Evolutionary conservation across 352 stramenopile species (phyloP).

Genomic region (Phytophthora chlamydospora): DNA sequence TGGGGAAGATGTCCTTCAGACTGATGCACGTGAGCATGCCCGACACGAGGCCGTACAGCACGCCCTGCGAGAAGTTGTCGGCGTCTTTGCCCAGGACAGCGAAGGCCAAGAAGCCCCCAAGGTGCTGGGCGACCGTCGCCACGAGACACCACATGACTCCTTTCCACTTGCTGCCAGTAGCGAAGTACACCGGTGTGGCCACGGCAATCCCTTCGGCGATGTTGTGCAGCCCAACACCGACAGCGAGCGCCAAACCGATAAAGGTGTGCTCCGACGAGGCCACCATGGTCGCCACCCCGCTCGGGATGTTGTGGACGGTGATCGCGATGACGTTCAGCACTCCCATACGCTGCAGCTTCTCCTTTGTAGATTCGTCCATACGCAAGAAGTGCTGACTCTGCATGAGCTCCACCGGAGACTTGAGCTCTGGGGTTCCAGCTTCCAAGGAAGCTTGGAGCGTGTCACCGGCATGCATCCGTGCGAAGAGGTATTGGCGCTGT

Average conservation of each 20-base stretch:
- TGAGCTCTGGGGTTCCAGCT: conserved; percentile 24
- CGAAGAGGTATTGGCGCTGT: conserved; percentile 25
- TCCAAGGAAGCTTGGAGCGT: conserved; percentile 28
- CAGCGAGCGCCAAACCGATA: conserved; percentile 89
- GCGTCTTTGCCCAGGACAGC: conserved; percentile 59
- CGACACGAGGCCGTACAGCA: conserved; percentile 91
- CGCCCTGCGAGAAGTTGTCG: conserved; percentile 62
- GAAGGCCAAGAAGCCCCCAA: conserved; percentile 89
- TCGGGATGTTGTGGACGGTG: conserved; percentile 96
- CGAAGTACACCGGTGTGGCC: conserved; percentile 95
- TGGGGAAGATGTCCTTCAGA: conserved; percentile 91
- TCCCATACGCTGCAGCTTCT: conserved; percentile 82
- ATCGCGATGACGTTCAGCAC: conserved; percentile 93
- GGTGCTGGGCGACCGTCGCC: conserved; percentile 84
- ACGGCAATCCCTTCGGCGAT: conserved; percentile 96
- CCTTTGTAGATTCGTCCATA: conserved; percentile 44
- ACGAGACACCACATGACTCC: conserved; percentile 92
- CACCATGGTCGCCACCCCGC: conserved; percentile 96
- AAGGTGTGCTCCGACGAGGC: conserved; percentile 86
- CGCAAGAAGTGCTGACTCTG: conserved; percentile 28
- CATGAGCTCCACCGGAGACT: conserved; percentile 27
- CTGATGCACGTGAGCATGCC: conserved; percentile 96
- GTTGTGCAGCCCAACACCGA: conserved; percentile 96
- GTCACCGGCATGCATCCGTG: conserved; percentile 20
- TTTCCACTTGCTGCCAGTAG: conserved; percentile 91